phyloP scores from a whole-genome alignment of 1,284 basidiomycete genomes.

The Melampsora americana region DNA sequence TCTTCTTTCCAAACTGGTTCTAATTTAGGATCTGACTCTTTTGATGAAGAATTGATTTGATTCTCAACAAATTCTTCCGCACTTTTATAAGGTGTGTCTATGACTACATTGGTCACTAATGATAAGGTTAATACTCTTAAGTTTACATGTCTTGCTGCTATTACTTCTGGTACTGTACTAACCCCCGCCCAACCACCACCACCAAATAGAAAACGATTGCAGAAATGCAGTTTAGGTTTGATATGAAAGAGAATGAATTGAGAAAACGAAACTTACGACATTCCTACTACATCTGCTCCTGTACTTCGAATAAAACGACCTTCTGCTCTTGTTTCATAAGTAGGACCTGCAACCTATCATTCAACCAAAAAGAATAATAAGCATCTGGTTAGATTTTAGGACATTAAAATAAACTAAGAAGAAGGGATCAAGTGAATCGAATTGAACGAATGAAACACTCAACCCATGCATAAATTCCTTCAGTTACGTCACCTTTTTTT shows the following conservation, averaged over 20 bases:
- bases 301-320: constrained; percentile 68
- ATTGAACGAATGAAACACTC: no score
- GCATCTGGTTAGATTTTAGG: background rate
- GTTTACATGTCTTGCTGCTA: constrained; percentile 66
- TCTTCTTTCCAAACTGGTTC: constrained; percentile 34
- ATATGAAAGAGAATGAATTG: background rate
- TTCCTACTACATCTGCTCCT: constrained; percentile 58
- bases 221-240: background rate
- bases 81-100: constrained; percentile 47
- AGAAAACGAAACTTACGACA: constrained; percentile 26
- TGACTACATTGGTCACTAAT: constrained; percentile 52
- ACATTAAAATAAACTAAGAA: no score
- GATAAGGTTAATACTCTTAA: constrained; percentile 50
- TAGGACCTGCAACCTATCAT: constrained; percentile 57
- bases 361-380: background rate
- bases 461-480: constrained; percentile 84
- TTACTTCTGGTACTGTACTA: constrained; percentile 72
- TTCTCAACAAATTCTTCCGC: constrained; percentile 46
- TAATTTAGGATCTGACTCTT: background rate
- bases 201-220: background rate
- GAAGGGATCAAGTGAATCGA: no score
- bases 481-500: constrained; percentile 60
- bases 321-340: constrained; percentile 78
- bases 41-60: background rate
- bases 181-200: background rate